Conservation (phyloP, 2,329 filamentous ascomycete genomes). For the Ophiocordyceps camponoti-saundersi region DNA sequence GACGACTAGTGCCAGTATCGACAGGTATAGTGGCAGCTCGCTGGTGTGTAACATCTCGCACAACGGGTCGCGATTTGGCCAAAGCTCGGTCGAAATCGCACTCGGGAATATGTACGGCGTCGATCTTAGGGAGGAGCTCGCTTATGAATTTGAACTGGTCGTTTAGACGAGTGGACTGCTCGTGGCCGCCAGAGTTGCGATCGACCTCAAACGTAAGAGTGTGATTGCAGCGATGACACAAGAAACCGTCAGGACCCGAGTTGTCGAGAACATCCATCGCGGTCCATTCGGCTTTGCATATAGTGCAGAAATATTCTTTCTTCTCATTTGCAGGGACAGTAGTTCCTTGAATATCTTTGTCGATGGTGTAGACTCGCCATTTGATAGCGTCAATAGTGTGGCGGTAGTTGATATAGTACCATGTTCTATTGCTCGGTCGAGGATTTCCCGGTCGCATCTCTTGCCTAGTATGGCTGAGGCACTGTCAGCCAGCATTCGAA, state of each 20-base stretch:
- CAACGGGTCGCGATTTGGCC: slow-evolving; percentile 42
- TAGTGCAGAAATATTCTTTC: slow-evolving; percentile 76
- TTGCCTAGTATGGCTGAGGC: slow-evolving; percentile 37
- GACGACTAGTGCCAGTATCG: slow-evolving; percentile 33
- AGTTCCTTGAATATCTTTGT: slow-evolving; percentile 73
- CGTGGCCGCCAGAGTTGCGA: slow-evolving; percentile 51
- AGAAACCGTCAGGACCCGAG: slow-evolving; percentile 53
- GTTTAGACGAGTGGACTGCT: slow-evolving; percentile 59
- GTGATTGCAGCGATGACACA: slow-evolving; percentile 63
- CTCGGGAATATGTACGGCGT: slow-evolving; percentile 55
- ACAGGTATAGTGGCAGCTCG: slow-evolving; percentile 42
- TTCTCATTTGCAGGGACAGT: slow-evolving; percentile 68
- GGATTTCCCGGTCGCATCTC: slow-evolving; percentile 69
- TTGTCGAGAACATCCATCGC: slow-evolving; percentile 76
- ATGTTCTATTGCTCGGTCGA: slow-evolving; percentile 70
- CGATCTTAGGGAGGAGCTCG: slow-evolving; percentile 59
- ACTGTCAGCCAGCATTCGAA: slow-evolving; percentile 23
- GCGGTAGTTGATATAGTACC: slow-evolving; percentile 94
- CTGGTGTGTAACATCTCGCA: slow-evolving; percentile 51
- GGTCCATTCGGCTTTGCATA: slow-evolving; percentile 76
- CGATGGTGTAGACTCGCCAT: slow-evolving; percentile 76
- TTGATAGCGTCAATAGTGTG: slow-evolving; percentile 93
- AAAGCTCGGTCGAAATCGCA: slow-evolving; percentile 58
- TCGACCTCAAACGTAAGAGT: slow-evolving; percentile 49
- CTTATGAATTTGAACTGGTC: slow-evolving; percentile 67